Conservation (phyloP, 2,329 filamentous ascomycete genomes). For the Claviceps maximensis region DNA sequence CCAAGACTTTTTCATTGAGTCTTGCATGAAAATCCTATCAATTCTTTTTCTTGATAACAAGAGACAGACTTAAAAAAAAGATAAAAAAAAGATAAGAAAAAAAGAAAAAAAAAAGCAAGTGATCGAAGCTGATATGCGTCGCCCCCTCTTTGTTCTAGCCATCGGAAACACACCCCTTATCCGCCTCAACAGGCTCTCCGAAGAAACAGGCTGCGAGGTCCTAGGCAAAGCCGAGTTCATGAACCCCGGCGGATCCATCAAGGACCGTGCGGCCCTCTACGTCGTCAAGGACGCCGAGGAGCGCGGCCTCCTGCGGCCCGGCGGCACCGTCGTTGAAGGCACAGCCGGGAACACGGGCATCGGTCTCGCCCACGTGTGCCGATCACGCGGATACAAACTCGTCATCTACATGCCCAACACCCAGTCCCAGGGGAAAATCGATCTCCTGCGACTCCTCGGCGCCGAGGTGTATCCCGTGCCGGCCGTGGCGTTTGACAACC, state of each 20-base stretch:
- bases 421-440: constrained; percentile 95
- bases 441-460: constrained; percentile 77
- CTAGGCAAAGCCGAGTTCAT: constrained; percentile 98
- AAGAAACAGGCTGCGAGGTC: constrained; percentile 83
- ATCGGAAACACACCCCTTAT: constrained; percentile 97
- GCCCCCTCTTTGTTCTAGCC: constrained; percentile 35
- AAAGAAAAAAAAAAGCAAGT: neutral
- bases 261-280: constrained; percentile 90
- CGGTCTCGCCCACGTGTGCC: constrained; percentile 90
- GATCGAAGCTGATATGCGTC: neutral
- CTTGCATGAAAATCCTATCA: no score
- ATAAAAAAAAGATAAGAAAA: neutral
- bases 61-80: neutral
- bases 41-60: no score
- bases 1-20: no score
- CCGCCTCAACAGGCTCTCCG: constrained; percentile 73
- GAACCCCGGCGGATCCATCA: constrained; percentile 92
- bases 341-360: constrained; percentile 98
- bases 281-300: constrained; percentile 91
- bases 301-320: constrained; percentile 64
- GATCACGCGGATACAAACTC: constrained; percentile 79
- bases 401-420: constrained; percentile 99
- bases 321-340: constrained; percentile 91
- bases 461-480: constrained; percentile 95
- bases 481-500: constrained; percentile 89